phyloP scores from a whole-genome alignment of 495 filamentous ascomycete genomes.

The Penicillium lagena region DNA sequence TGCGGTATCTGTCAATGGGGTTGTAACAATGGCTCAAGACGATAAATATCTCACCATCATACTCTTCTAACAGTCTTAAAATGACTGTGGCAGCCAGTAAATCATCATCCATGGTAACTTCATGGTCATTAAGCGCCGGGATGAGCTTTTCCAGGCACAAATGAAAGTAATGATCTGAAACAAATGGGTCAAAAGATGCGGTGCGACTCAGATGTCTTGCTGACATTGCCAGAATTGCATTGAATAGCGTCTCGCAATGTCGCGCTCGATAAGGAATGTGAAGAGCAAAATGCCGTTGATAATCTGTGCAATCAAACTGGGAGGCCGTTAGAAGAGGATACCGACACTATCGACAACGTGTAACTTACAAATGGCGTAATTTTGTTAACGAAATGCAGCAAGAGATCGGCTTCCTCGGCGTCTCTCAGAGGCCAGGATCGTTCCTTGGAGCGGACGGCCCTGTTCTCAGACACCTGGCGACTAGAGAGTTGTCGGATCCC shows the following conservation, averaged over 20 bases:
- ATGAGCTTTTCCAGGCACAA: conserved; percentile 46
- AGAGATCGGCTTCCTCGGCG: conserved; percentile 11
- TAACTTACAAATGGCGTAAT: conserved; percentile 16
- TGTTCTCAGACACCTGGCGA: background rate
- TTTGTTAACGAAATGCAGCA: conserved; percentile 18
- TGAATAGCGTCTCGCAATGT: conserved; percentile 44
- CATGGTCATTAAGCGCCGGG: conserved; percentile 38
- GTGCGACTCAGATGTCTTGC: conserved; percentile 48
- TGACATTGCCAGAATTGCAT: conserved; percentile 53
- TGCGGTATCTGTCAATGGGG: conserved; percentile 5
- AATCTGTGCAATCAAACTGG: conserved; percentile 56
- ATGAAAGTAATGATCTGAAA: conserved; percentile 42
- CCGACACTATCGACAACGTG: background rate
- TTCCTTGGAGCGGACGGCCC: background rate
- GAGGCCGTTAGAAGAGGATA: background rate
- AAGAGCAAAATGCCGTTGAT: conserved; percentile 45
- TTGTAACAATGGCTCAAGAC: background rate
- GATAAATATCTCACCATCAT: conserved; percentile 38
- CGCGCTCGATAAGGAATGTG: conserved; percentile 46
- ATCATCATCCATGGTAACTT: conserved; percentile 46
- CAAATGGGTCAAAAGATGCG: conserved; percentile 34
- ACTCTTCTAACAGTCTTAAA: conserved; percentile 54
- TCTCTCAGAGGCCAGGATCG: conserved; percentile 17
- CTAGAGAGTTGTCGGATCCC: background rate
- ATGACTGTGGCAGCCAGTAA: conserved; percentile 56